Base-by-base conservation (phyloP, 2,329 filamentous ascomycete species). In the Dactylellina drechsleri region DNA sequence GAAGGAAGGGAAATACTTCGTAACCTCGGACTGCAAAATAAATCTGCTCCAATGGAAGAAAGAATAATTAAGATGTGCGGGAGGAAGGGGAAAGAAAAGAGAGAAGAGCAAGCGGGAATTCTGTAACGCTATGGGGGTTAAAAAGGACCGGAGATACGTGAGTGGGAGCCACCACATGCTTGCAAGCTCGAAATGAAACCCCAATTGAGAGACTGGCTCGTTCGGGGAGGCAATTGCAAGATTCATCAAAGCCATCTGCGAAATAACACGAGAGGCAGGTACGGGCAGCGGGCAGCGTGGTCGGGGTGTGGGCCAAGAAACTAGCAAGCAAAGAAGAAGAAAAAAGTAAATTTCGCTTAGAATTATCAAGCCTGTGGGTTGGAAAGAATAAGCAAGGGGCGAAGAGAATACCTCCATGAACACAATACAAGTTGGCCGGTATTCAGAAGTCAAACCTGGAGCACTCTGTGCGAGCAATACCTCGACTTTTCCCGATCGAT, bases 61-160 rank as follows among this genome's bases (percentile, higher is more conserved):
- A 23, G 43, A 47, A 47, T 47, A 18, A 18, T 47, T 47, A 13
- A n/a, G 31, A 18, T 13, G 60, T 18, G 31, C 4, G 31, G 47
- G 36, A 52, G 15, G 58, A 62, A 49, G 45, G 57, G 57, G 57
- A 54, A 58, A 28, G 57, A 49, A 56, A 66, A n/a, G 13, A 45
- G 60, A 66, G 56, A 52, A 60, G 66, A 47, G 16, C 7, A 50
- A 64, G 36, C 31, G 52, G 62, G 59, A 74, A 16, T 26, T 50
- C 56, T 64, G 70, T 74, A 74, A 74, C 70, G 64, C 49, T 66
- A 58, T 56, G 68, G 70, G 68, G 60, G 70, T 64, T 75, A 68
- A 68, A 75, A 75, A 75, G 54, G 71, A 36, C 59, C 31, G 47
- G 52, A 49, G 50, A 62, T 50, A 57, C 23, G 36, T 67, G 57